phyloP scores from a whole-genome alignment of 2,329 filamentous ascomycete species.

The Paecilomyces dactylethromorphus region DNA sequence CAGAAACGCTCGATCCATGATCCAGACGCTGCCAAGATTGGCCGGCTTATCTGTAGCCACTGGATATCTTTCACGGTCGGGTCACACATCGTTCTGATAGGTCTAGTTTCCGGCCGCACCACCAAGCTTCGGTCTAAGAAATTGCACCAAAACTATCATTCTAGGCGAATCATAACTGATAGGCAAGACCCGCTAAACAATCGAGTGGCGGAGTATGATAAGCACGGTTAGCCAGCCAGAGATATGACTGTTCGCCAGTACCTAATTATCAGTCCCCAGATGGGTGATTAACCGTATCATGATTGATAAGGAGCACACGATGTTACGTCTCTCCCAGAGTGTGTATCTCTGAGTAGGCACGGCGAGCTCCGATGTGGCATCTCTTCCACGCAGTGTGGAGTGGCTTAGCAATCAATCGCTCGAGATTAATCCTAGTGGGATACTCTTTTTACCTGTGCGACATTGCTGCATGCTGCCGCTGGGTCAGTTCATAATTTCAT shows the following conservation, averaged over 20 bases:
- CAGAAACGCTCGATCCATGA: neutral
- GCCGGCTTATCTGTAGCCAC: neutral
- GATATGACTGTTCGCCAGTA: neutral
- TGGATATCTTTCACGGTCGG: neutral
- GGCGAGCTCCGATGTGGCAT: neutral
- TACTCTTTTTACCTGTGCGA: neutral
- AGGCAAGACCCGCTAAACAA: neutral
- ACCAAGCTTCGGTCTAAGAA: neutral
- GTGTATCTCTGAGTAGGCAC: neutral
- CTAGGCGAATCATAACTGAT: neutral
- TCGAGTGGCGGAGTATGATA: neutral
- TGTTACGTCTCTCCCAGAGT: neutral
- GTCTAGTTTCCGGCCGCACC: neutral
- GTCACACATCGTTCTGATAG: neutral
- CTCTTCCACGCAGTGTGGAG: neutral
- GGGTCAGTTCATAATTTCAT: neutral
- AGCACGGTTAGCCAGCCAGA: neutral
- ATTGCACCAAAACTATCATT: neutral
- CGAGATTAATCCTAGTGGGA: neutral
- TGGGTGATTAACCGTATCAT: neutral
- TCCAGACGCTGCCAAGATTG: neutral
- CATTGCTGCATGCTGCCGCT: neutral
- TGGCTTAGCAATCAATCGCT: neutral
- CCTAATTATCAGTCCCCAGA: neutral
- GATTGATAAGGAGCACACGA: neutral